Base-by-base conservation (phyloP, 1,139 yeast species). In the Kodamaea suecica region DNA sequence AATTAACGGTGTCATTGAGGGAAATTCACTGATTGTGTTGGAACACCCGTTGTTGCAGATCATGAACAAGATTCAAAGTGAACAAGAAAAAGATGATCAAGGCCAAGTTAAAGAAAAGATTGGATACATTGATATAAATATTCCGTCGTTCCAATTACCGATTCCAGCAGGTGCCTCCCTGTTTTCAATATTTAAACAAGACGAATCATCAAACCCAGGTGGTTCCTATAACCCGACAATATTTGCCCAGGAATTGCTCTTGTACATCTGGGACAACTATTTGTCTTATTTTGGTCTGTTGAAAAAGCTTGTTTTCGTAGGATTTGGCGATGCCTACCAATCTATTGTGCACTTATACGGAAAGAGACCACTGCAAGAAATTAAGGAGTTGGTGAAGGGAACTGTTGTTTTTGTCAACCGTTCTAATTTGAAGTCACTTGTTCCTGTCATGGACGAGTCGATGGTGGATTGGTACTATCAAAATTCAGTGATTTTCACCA, bases 241-340 rank as follows among this genome's bases (percentile, higher is more conserved):
- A 9, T 76, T 83, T 29, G 73, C 95, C 0, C 95, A 87, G 53
- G 96, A 88, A 51, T 68, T 84, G 1, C 56, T 87, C 32, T 61
- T 84, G 13, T 85, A 85, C 52, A 52, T 92, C 14, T 92, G 97
- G 97, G 97, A 92, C 56, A 86, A 88, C 53, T 88, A 87, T 51
- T 61, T 92, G 35, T 79, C 84, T 34, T 84, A 81, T 55, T 86
- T 86, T 52, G 73, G 66, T 5, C 65, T 77, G 37, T 76, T 86
- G 34, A 68, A 76, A 31, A 84, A 84, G 45, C 57, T 94, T 33
- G 81, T 87, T 0, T 80, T 92, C 53, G 73, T 90, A 25, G 97
- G 97, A 2, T 76, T 84, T 42, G 98, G 98, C 27, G 95, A 87
- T 43, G 80, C 97, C 0, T 85, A 86, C 52, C 81, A 86, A 35